Evolutionary conservation across 2,329 filamentous ascomycete species (phyloP), one percentile per base, ranked within the genome.

Genomic region (Arthrobotrys entomopaga): DNA sequence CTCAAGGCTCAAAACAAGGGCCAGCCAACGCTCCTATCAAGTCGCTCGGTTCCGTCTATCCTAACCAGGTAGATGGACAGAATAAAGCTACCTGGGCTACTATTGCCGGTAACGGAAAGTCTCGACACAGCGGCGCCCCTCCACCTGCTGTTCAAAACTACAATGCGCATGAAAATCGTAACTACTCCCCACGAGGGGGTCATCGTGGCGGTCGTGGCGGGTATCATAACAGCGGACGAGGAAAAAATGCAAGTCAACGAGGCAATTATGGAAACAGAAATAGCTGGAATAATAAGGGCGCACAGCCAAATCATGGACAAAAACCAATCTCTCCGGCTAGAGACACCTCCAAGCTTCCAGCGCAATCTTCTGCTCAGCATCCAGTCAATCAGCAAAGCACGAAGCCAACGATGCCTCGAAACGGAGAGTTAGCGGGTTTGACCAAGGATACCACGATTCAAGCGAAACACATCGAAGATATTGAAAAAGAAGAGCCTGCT

Each of bases 371-470:
- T 42, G 43, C 1, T 3, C 42, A 6, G 26, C 29, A 34, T 34
- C 29, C 29, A 34, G 6, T 10, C 10, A 2, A 34, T 34, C 6
- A 34, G 1, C 29, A 34, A 34, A 8, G 10, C 6, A 34, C 29
- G 29, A 34, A 3, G 29, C 29, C 29, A 50, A 13, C n/a, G 16
- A 19, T 69, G 22, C 65, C 65, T 49, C 16, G 40, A 6, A 69
- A 59, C n/a, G 65, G 65, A 1, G 48, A 56, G 15, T 56, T 69
- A n/a, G 65, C 49, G 2, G 65, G 65, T 2, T 56, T 69, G 16
- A 15, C 48, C 3, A 69, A 61, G 15, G 65, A 56, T 7, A 16
- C 16, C 2, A 54, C 20, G 6, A 43, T 69, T n/a, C 16, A 29
- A 26, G 65, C 65, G 2, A 69, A 69, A 16, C 4, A 54, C 13